A percentile compares a stretch with the other conserved stretches of the same genome.
Evolutionary conservation across 2,329 filamentous ascomycete species (phyloP).

Genomic region (Leptographium radiaticola): DNA sequence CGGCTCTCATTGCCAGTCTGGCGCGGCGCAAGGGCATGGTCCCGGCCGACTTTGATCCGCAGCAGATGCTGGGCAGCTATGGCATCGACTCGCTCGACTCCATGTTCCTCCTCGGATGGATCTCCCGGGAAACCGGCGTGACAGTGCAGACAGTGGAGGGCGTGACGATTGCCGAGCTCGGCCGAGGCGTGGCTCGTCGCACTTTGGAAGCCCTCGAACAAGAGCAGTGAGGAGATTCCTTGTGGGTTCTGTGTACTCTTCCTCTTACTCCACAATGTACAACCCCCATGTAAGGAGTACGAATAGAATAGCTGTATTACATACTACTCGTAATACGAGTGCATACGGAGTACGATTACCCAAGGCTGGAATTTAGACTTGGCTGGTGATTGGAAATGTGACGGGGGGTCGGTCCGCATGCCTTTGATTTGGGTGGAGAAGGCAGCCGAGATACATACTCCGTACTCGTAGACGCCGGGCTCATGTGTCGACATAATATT

Average conservation of each 20-base stretch:
- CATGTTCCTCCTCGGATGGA: constrained; percentile 13
- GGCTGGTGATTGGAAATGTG: too few relatives aligned
- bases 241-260: neutral
- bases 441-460: too few relatives aligned
- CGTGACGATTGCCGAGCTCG: constrained; percentile 9
- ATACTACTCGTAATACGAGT: neutral
- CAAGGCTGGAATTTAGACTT: neutral
- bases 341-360: neutral
- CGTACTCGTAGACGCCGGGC: too few relatives aligned
- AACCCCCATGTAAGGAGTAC: neutral
- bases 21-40: constrained; percentile 12
- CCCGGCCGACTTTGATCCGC: constrained; percentile 8
- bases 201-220: neutral
- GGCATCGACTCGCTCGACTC: constrained; percentile 15
- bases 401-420: too few relatives aligned
- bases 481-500: too few relatives aligned
- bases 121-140: constrained; percentile 11
- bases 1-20: constrained; percentile 8
- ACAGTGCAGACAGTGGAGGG: constrained; percentile 12
- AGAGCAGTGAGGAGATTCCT: neutral
- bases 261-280: neutral
- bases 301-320: too few relatives aligned
- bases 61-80: constrained; percentile 10
- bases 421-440: too few relatives aligned
- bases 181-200: constrained; percentile 5